Evolutionary conservation across 176 grass and related monocot genomes (phyloP).

Genomic region (Ensete glaucum): DNA sequence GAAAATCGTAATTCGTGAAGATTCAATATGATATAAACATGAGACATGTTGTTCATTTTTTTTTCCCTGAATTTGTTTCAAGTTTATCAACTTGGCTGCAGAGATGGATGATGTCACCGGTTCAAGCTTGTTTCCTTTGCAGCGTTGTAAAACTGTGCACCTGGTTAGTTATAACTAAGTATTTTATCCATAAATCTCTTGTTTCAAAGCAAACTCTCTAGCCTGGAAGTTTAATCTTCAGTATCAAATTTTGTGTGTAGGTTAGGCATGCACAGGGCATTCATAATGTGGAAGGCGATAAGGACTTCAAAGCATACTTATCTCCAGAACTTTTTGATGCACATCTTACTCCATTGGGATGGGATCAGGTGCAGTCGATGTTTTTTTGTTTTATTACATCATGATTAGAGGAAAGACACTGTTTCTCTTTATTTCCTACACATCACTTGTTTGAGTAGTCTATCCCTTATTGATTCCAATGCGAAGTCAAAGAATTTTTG

Average conservation of each 20-base stretch:
- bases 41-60: not conserved
- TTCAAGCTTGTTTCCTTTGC: constrained; percentile 57
- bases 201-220: not conserved
- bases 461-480: too few species aligned
- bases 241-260: constrained; percentile 12
- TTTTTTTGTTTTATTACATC: not conserved
- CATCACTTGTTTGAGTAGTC: too few species aligned
- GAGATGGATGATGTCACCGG: constrained; percentile 8
- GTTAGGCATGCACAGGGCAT: constrained; percentile 92
- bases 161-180: constrained; percentile 28
- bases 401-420: too few species aligned
- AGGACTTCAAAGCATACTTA: constrained; percentile 37
- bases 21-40: not conserved
- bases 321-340: constrained; percentile 52
- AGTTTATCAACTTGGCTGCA: not conserved
- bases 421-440: too few species aligned
- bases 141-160: constrained; percentile 83
- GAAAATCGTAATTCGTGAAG: not conserved
- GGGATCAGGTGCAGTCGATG: constrained; percentile 38
- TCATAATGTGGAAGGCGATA: constrained; percentile 78
- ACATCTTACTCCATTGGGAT: constrained; percentile 45
- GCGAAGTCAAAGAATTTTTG: too few species aligned
- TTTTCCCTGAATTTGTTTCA: not conserved
- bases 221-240: not conserved
- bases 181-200: too few species aligned